Evolutionary conservation across 345 rosid genomes (phyloP), one percentile per base, ranked within the genome.

Genomic region (Schrenkiella parvula): DNA sequence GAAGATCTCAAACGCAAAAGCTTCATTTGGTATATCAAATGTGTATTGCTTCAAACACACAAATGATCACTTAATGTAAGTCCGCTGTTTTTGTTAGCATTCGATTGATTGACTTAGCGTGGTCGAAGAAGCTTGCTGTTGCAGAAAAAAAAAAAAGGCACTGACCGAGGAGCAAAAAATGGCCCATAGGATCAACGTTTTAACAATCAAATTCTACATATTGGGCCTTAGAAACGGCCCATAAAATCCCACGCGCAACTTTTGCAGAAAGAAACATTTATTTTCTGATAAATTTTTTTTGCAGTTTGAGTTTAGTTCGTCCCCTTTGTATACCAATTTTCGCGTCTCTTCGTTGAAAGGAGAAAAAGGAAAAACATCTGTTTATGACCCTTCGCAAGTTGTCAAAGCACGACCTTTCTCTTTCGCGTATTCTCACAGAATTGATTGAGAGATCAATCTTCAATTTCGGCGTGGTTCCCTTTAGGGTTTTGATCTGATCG

Each of bases 401-500:
- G 74, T 58, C 42, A 68, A 47, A 54, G 64, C 70, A 68, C 73
- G 55, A 75, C 60, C 56, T 14, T 22, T 47, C 60, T 60, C 44
- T 10, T 32, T 23, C 47, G 6, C 15, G n/a, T 6, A 7, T 17
- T 38, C 10, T 60, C 63, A 15, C 51, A 19, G 29, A 39, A 21
- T 48, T 19, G 23, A 42, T 6, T n/a, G 2, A 1, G 21, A 64
- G 3, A 46, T 34, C 46, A 52, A 53, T 35, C 46, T 13, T 17
- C 5, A 17, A 59, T 29, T 10, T 48, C 22, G 22, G 39, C 21
- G 60, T 28, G 51, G 44, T 76, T 34, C 21, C 21, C 34, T 60
- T 26, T 76, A 71, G 61, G 76, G 80, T 50, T 72, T 70, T 18
- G 19, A 62, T 71, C 61, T 53, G 62, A 78, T 38, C 55, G 38